Conservation (phyloP, 2,329 filamentous ascomycete species). For the Neocatenulostroma microsporum region DNA sequence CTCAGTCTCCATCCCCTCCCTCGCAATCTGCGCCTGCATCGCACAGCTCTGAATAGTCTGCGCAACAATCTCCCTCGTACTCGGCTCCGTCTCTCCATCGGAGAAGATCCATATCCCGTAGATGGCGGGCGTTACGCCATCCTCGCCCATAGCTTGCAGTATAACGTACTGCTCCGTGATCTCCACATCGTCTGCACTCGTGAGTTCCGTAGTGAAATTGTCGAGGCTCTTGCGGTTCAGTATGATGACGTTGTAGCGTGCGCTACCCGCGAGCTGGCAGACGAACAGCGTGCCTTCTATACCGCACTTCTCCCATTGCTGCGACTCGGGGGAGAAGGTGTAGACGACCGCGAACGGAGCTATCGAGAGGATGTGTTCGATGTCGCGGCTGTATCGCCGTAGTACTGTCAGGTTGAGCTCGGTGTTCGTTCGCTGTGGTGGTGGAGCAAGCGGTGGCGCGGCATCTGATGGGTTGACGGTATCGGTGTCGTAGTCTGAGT, state of each 20-base stretch:
- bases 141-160: constrained; percentile 40
- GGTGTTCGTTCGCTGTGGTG: constrained; percentile 60
- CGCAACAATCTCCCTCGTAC: constrained; percentile 42
- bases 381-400: constrained; percentile 67
- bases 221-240: constrained; percentile 43
- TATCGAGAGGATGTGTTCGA: constrained; percentile 66
- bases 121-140: constrained; percentile 31
- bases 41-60: constrained; percentile 50
- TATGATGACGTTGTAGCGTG: constrained; percentile 38
- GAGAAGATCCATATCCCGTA: constrained; percentile 59
- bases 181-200: constrained; percentile 38
- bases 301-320: constrained; percentile 74
- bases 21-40: constrained; percentile 36
- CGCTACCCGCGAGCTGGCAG: constrained; percentile 50
- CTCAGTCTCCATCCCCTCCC: constrained; percentile 2
- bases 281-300: constrained; percentile 87
- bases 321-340: constrained; percentile 57
- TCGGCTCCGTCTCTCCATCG: constrained; percentile 40
- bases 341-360: constrained; percentile 84
- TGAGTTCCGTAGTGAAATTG: constrained; percentile 40
- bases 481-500: constrained; percentile 49
- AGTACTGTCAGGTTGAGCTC: constrained; percentile 84
- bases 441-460: constrained; percentile 30
- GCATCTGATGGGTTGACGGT: constrained; percentile 30
- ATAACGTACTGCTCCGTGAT: constrained; percentile 53